Evolutionary conservation across 129 eudicot species (phyloP), one percentile per base, ranked within the genome.

Genomic region (Tagetes patula): DNA sequence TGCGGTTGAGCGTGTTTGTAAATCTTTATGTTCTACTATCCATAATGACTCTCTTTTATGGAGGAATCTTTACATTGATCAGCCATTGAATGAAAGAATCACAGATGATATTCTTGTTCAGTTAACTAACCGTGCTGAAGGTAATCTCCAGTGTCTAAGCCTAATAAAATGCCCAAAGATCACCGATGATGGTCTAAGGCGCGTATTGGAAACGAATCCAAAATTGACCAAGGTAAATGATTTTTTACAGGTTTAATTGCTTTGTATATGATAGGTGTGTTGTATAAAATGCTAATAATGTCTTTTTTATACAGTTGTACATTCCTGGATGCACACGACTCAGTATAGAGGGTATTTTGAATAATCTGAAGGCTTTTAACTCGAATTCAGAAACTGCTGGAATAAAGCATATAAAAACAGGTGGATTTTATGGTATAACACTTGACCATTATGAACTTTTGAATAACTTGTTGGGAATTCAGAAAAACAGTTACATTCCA

Each of bases 251-350:
- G 6, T 59, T 7, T 71, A 3, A 8, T 37, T 33, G n/a, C 11
- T 6, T 11, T 77, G 33, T 67, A 32, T 49, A 46, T 20, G 56
- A 32, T 39, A 39, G 48, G 8, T 20, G 9, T 61, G 10, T 70
- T 70, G 5, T 36, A 3, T 37, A 20, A 46, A 6, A 36, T 8
- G 62, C 34, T 1, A 50, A 14, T 70, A 52, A 70, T 52, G 75
- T 14, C 46, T 36, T 38, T 49, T 63, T 50, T 1, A 31, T 78
- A n/a, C 2, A 78, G 82, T 64, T 78, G 7, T 84, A 70, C 80
- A 91, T 95, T 75, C 91, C 96, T 54, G 97, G 96, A 65, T 95
- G 99, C 45, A 86, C 95, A 67, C 79, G 86, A 81, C 81, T 95
- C 8, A 86, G 82, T 46, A 86, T 90, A 14, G 91, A 90, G 32